A percentile compares a stretch with the other conserved stretches of the same genome.
Evolutionary conservation across 192 early-diverging fungal species (phyloP).

Genomic region (Backusella parvicylindrica): DNA sequence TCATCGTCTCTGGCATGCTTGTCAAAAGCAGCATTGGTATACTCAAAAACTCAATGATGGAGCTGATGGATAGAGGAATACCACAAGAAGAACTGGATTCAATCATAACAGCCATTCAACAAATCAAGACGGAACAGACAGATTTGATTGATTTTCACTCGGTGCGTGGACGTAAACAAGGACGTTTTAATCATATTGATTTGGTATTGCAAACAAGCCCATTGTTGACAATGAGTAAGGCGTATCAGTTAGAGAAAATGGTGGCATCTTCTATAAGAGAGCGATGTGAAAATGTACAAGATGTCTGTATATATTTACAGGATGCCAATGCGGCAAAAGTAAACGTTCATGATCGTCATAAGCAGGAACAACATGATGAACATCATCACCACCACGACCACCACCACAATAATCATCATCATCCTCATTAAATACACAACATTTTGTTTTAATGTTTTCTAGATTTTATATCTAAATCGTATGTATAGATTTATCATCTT

Average conservation of each 20-base stretch:
- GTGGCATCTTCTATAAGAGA: slow-evolving; percentile 24
- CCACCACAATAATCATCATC: neutral
- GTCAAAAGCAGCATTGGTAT: slow-evolving; percentile 58
- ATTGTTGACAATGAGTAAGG: slow-evolving; percentile 38
- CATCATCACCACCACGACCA: neutral
- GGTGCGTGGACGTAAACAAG: slow-evolving; percentile 51
- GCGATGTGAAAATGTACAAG: slow-evolving; percentile 34
- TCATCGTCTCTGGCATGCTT: slow-evolving; percentile 71
- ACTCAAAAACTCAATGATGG: slow-evolving; percentile 35
- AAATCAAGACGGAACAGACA: slow-evolving; percentile 26
- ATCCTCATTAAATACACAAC: neutral
- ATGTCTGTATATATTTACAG: slow-evolving; percentile 37
- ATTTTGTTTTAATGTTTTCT: too few relatives aligned
- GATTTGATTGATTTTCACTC: slow-evolving; percentile 43
- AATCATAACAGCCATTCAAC: slow-evolving; percentile 21
- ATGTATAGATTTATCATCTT: neutral
- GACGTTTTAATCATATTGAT: slow-evolving; percentile 55
- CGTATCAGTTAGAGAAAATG: slow-evolving; percentile 37
- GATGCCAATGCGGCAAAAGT: neutral
- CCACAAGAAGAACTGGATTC: slow-evolving; percentile 22
- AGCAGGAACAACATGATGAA: neutral
- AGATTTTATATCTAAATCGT: neutral
- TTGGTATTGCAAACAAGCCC: slow-evolving; percentile 50
- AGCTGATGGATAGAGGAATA: slow-evolving; percentile 35
- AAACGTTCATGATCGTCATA: neutral